Conservation (phyloP, 2,329 filamentous ascomycete genomes). For the Gliomastix tumulicola region DNA sequence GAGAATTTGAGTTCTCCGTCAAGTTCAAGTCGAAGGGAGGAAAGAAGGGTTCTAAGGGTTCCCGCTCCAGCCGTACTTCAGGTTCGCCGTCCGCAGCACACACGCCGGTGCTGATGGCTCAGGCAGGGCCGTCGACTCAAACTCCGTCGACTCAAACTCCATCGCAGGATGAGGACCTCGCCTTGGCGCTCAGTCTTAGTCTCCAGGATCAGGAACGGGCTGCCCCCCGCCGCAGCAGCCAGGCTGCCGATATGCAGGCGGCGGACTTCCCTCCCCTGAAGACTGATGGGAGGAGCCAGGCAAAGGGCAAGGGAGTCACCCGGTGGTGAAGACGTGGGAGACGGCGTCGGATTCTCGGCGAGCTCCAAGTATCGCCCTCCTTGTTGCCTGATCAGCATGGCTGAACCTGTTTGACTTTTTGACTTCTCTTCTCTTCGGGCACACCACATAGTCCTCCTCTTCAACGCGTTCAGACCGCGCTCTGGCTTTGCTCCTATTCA, state of each 20-base stretch:
- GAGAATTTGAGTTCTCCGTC: slow-evolving; percentile 44
- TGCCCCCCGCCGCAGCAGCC: too few species aligned
- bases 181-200: slow-evolving; percentile 53
- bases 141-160: too few species aligned
- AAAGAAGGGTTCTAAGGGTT: slow-evolving; percentile 30
- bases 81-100: slow-evolving; percentile 27
- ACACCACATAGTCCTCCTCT: too few species aligned
- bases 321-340: slow-evolving; percentile 18
- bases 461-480: too few species aligned
- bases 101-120: slow-evolving; percentile 11
- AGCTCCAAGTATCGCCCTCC: too few species aligned
- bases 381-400: too few species aligned
- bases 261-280: slow-evolving; percentile 34
- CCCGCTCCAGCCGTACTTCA: slow-evolving; percentile 16
- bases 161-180: slow-evolving; percentile 47
- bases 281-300: slow-evolving; percentile 34
- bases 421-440: too few species aligned
- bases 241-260: slow-evolving; percentile 7
- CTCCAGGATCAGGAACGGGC: slow-evolving; percentile 50
- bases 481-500: too few species aligned
- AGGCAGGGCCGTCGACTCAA: slow-evolving; percentile 10
- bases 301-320: slow-evolving; percentile 30
- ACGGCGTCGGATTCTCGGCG: too few species aligned
- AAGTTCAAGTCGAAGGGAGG: slow-evolving; percentile 34
- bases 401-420: too few species aligned